Base-by-base conservation (phyloP, 176 grass and related monocot species). In the Carex scoparia region DNA sequence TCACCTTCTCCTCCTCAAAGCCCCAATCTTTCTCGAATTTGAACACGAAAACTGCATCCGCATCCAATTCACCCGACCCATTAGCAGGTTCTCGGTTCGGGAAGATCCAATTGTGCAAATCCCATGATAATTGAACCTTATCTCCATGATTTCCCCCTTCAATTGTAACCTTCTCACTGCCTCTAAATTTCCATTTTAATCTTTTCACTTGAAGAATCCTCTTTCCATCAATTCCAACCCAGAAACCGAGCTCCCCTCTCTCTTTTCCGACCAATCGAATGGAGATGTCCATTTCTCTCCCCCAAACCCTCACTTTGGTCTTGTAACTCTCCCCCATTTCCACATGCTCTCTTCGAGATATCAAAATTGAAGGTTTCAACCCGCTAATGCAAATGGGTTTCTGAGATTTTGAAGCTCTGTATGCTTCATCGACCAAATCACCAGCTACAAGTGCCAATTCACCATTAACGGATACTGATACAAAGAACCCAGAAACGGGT, bases 81-180 rank as follows among this genome's bases (percentile, higher is more conserved):
- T 81, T 62, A 5, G 85, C 11, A 8, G 76, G 40, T 58, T 79
- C 81, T 57, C 86, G 86, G 35, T 68, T 56, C 3, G 79, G 85
- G 84, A 96, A 96, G 56, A 96, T 79, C 94, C 94, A 96, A 79
- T 93, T 92, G 85, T 96, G 89, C 68, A 96, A 89, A 88, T 96
- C 89, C 94, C 94, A 96, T 0, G 94, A 93, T 86, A 97, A 46
- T 84, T 85, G 90, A 75, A 97, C 86, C 44, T 61, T 84, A 18
- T 86, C 82, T 51, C 62, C 80, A 9, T 16, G 19, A 31, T 83
- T 83, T 3, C 80, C 74, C 37, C 81, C 89, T 3, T 91, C 91
- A 12, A 94, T 69, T 77, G 90, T 87, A 35, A 94, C 67, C 16
- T 61, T 87, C 51, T 97, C 91, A 57, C 88, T 94, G 76, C 94